Percentiles rank a stretch among this genome's conserved stretches.
phyloP scores from a whole-genome alignment of 2,329 filamentous ascomycete genomes.

The Sporothrix schenckii region DNA sequence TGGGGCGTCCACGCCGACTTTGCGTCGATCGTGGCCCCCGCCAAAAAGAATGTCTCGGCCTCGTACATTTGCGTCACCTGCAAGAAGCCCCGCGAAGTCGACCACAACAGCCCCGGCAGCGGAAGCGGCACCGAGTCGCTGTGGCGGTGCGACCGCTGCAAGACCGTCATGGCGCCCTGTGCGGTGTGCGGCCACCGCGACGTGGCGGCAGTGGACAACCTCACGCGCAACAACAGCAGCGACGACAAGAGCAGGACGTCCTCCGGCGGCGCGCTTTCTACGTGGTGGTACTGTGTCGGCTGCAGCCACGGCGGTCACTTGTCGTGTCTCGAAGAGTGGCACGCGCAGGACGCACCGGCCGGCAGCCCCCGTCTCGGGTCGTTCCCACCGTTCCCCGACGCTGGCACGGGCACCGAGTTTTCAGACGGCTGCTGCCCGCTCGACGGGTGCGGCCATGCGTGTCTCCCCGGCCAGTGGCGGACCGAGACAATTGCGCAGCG shows the following conservation, averaged over 20 bases:
- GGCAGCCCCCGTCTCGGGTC: not conserved
- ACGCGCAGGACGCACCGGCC: conserved; percentile 39
- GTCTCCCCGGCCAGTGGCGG: conserved; percentile 60
- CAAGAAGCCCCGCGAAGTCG: conserved; percentile 59
- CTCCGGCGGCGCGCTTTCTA: conserved; percentile 42
- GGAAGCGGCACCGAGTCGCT: conserved; percentile 44
- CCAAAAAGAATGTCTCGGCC: conserved; percentile 59
- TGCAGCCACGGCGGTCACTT: conserved; percentile 66
- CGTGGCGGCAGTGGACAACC: conserved; percentile 31
- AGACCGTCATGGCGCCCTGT: conserved; percentile 57
- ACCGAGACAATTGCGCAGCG: conserved; percentile 51
- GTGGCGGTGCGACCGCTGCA: conserved; percentile 63
- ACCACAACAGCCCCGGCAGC: conserved; percentile 47
- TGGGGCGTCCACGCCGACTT: conserved; percentile 51
- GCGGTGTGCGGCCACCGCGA: conserved; percentile 62
- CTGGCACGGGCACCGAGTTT: conserved; percentile 40
- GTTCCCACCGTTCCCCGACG: conserved; percentile 29
- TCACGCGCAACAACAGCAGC: not conserved
- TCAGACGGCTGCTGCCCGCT: conserved; percentile 64
- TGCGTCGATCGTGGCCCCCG: conserved; percentile 55
- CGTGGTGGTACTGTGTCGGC: conserved; percentile 67
- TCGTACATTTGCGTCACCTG: conserved; percentile 60
- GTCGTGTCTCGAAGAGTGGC: conserved; percentile 63
- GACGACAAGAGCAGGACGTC: not conserved
- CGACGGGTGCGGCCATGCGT: conserved; percentile 67